Base-by-base conservation (phyloP, 2,329 filamentous ascomycete genomes). In the Penicillium sp. region DNA sequence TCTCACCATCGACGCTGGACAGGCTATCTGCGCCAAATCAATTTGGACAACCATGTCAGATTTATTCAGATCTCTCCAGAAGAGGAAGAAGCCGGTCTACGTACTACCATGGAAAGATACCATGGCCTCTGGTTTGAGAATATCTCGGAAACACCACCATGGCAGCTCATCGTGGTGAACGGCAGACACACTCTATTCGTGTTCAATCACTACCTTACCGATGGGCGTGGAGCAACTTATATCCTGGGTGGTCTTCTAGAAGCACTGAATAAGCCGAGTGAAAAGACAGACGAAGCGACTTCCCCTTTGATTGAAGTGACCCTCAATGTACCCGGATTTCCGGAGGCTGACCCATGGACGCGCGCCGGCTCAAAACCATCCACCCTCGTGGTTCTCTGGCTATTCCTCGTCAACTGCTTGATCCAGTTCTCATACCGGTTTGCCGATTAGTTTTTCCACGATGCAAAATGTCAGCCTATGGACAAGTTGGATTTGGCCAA, bases 191-290 rank as follows among this genome's bases (percentile, higher is more conserved):
- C 29, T 35, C 22, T 49, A 14, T 27, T 54, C 2, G 46, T 49
- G 23, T 54, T 44, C 44, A 46, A 49, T 37, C 52, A 54, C 41
- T 49, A 31, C 35, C 20, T 54, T n/a, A 54, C 52, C 20, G 52
- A 54, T 49, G 52, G 52, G 26, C 44, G 35, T 22, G 52, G 46
- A 12, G 20, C 33, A 14, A 50, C 52, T 27, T 35, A 35, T 26
- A 54, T 54, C 26, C 18, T 44, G 9, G 41, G 27, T 11, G 23
- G 26, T 23, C 31, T 54, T n/a, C 29, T 49, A 15, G 20, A 54
- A 18, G 52, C 52, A 15, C 33, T 54, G 4, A 54, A 54, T 25
- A 15, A 18, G 9, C 45, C 46, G 2, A n/a, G 31, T 23, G 20
- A 33, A 25, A n/a, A 23, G 15, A 4, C 9, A 27, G 26, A 33